phyloP scores from a whole-genome alignment of 2,329 filamentous ascomycete genomes.

The Sporothrix mexicana region DNA sequence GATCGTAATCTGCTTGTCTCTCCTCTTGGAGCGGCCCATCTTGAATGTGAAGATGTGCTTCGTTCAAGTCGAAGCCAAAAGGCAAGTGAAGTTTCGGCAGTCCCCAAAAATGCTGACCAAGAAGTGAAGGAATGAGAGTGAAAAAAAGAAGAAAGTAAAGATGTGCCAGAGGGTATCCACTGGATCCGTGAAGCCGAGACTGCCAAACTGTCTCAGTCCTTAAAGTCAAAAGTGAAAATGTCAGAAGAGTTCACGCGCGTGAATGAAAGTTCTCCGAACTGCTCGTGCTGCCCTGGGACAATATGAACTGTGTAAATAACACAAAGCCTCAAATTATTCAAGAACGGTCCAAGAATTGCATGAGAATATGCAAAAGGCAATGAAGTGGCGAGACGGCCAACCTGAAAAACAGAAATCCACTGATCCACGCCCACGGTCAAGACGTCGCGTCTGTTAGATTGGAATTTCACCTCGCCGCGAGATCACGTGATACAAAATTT shows the following conservation, averaged over 20 bases:
- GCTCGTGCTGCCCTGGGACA: too few relatives aligned
- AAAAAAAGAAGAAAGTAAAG: not conserved
- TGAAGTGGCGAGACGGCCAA: not conserved
- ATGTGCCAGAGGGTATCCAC: not conserved
- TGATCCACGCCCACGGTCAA: not conserved
- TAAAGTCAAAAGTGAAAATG: too few relatives aligned
- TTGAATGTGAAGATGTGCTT: not conserved
- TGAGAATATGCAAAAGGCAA: not conserved
- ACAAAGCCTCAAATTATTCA: too few relatives aligned
- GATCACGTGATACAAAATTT: slow-evolving; percentile 12
- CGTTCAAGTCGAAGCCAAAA: too few relatives aligned
- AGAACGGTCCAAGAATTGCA: too few relatives aligned
- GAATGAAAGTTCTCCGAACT: not conserved
- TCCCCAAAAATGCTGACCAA: not conserved
- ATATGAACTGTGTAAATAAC: not conserved
- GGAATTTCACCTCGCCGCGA: slow-evolving; percentile 13
- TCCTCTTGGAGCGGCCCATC: slow-evolving; percentile 18
- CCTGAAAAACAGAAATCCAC: not conserved
- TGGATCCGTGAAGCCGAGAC: not conserved
- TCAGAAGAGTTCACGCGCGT: slow-evolving; percentile 5
- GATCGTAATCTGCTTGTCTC: slow-evolving; percentile 27
- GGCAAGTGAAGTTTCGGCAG: not conserved
- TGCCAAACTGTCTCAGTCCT: not conserved
- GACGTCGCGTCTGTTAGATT: not conserved
- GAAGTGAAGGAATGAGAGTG: not conserved